Evolutionary conservation across 2,329 filamentous ascomycete species (phyloP).

Genomic region (Trichoderma aggressivum): DNA sequence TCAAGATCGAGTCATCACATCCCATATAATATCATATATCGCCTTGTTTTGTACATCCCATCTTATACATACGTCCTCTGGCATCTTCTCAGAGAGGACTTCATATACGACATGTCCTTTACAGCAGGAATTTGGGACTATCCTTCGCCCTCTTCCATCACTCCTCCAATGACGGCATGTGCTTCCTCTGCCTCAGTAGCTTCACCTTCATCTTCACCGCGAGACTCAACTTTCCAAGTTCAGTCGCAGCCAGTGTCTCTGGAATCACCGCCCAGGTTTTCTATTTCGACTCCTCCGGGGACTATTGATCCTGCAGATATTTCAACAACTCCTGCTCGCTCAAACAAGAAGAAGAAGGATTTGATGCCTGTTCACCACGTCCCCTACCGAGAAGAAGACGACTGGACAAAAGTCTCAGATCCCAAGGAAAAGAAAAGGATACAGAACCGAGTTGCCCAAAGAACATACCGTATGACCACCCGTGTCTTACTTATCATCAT

Average conservation of each 20-base stretch:
- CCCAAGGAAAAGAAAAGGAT: constrained; percentile 33
- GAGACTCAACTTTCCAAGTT: not conserved
- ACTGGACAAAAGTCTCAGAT: constrained; percentile 31
- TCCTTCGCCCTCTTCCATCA: constrained; percentile 1
- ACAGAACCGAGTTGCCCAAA: constrained; percentile 32
- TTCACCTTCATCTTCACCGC: constrained; percentile 7
- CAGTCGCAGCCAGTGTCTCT: not conserved
- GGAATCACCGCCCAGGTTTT: not conserved
- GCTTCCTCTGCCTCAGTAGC: constrained; percentile 1
- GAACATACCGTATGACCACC: constrained; percentile 31
- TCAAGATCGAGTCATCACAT: not conserved
- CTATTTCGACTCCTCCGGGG: not conserved
- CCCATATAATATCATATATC: not conserved
- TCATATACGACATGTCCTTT: constrained; percentile 15
- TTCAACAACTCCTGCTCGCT: not conserved
- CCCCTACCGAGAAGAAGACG: constrained; percentile 26
- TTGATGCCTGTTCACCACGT: constrained; percentile 9
- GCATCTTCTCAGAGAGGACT: not conserved
- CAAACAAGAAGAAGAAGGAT: constrained; percentile 17
- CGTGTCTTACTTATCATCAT: not conserved
- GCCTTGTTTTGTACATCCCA: not conserved
- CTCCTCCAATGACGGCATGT: constrained; percentile 9
- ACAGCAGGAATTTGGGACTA: constrained; percentile 16
- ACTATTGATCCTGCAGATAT: constrained; percentile 2
- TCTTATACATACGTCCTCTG: not conserved